Evolutionary conservation across 148 eudicot species (phyloP).

Genomic region (Silene latifolia): DNA sequence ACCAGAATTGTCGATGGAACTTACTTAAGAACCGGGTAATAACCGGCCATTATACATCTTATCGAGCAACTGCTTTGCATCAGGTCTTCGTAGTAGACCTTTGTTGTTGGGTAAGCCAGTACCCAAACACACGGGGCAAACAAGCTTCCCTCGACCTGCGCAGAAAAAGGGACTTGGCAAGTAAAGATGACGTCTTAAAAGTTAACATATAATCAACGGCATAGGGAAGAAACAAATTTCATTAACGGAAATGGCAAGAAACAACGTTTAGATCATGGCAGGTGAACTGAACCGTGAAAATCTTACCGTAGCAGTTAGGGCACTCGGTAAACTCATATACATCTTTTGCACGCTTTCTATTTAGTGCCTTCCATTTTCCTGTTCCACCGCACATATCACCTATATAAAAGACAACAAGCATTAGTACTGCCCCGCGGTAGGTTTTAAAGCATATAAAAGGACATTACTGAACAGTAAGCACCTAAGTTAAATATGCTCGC

Average conservation of each 20-base stretch:
- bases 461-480: too few relatives aligned
- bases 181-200: background rate
- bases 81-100: slow-evolving; percentile 95
- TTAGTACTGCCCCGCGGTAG: slow-evolving; percentile 8
- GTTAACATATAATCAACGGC: background rate
- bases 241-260: background rate
- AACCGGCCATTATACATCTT: slow-evolving; percentile 94
- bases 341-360: slow-evolving; percentile 97
- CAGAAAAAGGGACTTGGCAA: background rate
- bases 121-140: slow-evolving; percentile 95
- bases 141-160: slow-evolving; percentile 93
- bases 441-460: too few relatives aligned
- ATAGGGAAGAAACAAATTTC: background rate
- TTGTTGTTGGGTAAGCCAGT: slow-evolving; percentile 96
- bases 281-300: background rate
- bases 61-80: slow-evolving; percentile 69
- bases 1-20: slow-evolving; percentile 15
- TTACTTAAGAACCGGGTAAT: slow-evolving; percentile 73
- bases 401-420: slow-evolving; percentile 49
- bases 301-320: slow-evolving; percentile 89
- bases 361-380: slow-evolving; percentile 99
- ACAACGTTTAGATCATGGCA: background rate
- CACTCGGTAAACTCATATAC: slow-evolving; percentile 94
- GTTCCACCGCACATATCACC: slow-evolving; percentile 99
- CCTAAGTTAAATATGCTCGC: too few relatives aligned